These are phyloP conservation scores for Moelleriella libera DNA, from an alignment of 2,329 filamentous ascomycete species.

Conservation along the genomic window DNA sequence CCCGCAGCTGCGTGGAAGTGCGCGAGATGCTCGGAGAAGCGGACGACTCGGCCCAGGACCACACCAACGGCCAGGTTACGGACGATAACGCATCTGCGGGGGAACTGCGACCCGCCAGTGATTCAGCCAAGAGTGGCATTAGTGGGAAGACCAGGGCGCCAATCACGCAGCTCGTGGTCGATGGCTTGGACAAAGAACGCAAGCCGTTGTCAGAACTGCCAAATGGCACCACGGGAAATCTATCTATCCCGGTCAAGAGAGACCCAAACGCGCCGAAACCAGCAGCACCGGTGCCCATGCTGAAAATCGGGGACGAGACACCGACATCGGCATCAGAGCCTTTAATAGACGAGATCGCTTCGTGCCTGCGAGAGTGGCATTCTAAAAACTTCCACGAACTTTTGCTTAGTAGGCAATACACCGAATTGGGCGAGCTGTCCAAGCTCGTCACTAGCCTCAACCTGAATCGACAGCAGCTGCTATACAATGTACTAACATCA, in stretches of 20 bases:
- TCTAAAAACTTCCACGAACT: constrained; percentile 92
- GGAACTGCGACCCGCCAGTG: constrained; percentile 20
- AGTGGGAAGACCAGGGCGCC: constrained; percentile 21
- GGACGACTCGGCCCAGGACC: constrained; percentile 36
- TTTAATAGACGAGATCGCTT: constrained; percentile 92
- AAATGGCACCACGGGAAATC: constrained; percentile 24
- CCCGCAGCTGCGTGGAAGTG: constrained; percentile 85
- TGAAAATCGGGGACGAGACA: constrained; percentile 95
- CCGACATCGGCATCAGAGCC: constrained; percentile 81
- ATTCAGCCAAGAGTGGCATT: constrained; percentile 42
- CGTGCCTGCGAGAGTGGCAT: constrained; percentile 94
- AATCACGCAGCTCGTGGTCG: constrained; percentile 16
- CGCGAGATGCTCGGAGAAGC: constrained; percentile 76
- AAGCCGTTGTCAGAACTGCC: constrained; percentile 20
- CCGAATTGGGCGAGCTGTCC: constrained; percentile 66
- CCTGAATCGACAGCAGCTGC: constrained; percentile 70
- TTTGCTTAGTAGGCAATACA: constrained; percentile 70
- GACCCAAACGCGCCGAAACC: constrained; percentile 62
- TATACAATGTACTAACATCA: constrained; percentile 84
- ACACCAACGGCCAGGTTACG: constrained; percentile 18
- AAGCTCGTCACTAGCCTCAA: constrained; percentile 72
- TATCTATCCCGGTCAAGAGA: constrained; percentile 36
- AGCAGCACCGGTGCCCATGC: constrained; percentile 85
- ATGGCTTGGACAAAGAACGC: constrained; percentile 11
- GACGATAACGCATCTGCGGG: constrained; percentile 17